These are phyloP conservation scores for Porcisia hertigi DNA, from an alignment of 208 protist genomes.

Conservation along the genomic window DNA sequence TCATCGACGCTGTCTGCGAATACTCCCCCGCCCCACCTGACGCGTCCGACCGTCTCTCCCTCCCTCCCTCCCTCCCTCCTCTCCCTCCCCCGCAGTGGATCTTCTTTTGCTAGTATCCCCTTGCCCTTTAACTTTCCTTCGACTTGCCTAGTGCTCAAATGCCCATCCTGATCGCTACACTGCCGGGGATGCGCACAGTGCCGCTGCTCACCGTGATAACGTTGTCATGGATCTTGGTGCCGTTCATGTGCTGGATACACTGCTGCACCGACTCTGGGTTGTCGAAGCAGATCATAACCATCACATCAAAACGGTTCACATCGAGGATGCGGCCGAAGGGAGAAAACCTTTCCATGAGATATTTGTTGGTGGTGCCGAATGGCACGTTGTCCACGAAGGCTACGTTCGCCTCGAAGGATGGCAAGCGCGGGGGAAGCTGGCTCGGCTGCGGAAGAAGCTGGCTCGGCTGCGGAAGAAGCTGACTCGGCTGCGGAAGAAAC, in stretches of 20 bases:
- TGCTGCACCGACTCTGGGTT: conserved; percentile 78
- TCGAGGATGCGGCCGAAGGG: conserved; percentile 77
- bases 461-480: neutral
- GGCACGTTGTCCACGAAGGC: conserved; percentile 84
- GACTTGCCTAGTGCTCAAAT: conserved; percentile 21
- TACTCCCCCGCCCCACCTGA: neutral
- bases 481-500: neutral
- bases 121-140: too few relatives aligned
- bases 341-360: conserved; percentile 75
- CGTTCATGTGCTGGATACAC: conserved; percentile 85
- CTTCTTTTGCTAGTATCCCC: too few relatives aligned
- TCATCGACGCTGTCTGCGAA: neutral
- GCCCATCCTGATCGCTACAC: conserved; percentile 54
- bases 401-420: conserved; percentile 62
- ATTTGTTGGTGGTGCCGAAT: conserved; percentile 80
- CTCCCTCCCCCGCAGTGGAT: neutral
- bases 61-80: neutral
- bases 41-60: neutral
- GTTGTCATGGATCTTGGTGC: conserved; percentile 63
- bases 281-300: conserved; percentile 78
- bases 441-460: neutral
- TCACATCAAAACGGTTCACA: conserved; percentile 75
- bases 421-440: conserved; percentile 20
- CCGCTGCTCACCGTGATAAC: conserved; percentile 84
- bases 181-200: conserved; percentile 74